Base-by-base conservation (phyloP, 2,329 filamentous ascomycete genomes). In the Blastomyces gilchristii region DNA sequence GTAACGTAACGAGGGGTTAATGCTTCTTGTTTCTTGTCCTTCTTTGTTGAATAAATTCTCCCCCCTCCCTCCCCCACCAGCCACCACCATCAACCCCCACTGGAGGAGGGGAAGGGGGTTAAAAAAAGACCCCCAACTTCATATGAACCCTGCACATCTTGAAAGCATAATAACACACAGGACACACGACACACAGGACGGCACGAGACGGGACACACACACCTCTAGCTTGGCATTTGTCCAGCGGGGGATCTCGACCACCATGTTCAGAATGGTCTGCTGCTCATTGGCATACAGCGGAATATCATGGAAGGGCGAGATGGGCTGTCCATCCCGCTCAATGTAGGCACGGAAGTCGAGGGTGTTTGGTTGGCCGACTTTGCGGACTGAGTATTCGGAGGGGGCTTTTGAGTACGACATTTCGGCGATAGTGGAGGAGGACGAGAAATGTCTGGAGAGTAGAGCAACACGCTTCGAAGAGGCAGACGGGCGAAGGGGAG, bases 141-240 rank as follows among this genome's bases (percentile, higher is more conserved):
- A 31, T 31, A 31, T 31, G 31, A 64, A 47, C 16, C n/a, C 45
- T 49, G 45, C n/a, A 49, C 18, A 49, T 22, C n/a, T 25, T 49
- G 0, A 49, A 53, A 34, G 43, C 2, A 18, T 45, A 16, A 45
- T 18, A 8, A 49, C 31, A 31, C 31, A 31, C 31, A 31, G 31
- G 31, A 31, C 31, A 31, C 31, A 31, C 31, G 31, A 31, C 31
- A 31, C 31, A 31, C 5, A 2, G n/a, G n/a, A 31, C 31, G 3
- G 5, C 31, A 31, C 31, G 31, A 6, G 31, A 31, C 31, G 31
- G 12, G 2, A 34, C 25, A 34, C 50, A 34, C 88, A 70, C 78
- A 96, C 93, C 89, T 99, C 94, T 80, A 95, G 90, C 87, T 99
- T 99, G 74, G 89, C 94, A 81, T 99, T 99, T 83, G 93, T 96